Conservation (phyloP, 495 filamentous ascomycete species). For the Trichodelitschia bisporula region DNA sequence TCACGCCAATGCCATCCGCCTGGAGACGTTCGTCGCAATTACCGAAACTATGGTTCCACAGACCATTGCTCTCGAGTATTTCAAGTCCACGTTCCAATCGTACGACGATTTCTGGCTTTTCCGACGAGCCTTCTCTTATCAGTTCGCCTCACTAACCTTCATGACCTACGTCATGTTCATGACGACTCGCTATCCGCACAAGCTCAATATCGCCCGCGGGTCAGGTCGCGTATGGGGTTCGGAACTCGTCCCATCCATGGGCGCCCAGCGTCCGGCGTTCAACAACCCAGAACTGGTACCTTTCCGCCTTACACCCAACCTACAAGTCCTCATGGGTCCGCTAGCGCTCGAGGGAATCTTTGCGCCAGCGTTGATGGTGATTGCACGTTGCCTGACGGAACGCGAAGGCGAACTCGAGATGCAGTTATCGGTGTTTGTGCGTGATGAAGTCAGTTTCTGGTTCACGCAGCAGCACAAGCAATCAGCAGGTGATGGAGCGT, state of each 20-base stretch:
- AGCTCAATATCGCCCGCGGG: conserved; percentile 70
- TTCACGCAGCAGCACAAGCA: conserved; percentile 57
- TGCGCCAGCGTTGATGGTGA: conserved; percentile 75
- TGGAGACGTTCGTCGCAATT: conserved; percentile 77
- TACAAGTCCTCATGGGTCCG: conserved; percentile 87
- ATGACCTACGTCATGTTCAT: conserved; percentile 98
- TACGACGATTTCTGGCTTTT: conserved; percentile 95
- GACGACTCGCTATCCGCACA: conserved; percentile 79
- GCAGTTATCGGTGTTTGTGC: conserved; percentile 76
- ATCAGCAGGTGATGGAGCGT: conserved; percentile 36
- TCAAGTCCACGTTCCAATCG: conserved; percentile 67
- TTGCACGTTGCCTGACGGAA: conserved; percentile 86
- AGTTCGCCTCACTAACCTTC: conserved; percentile 87
- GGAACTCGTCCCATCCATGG: conserved; percentile 71
- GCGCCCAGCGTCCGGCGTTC: conserved; percentile 59
- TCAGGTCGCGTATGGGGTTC: conserved; percentile 92
- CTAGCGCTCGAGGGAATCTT: conserved; percentile 90
- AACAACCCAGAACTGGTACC: conserved; percentile 83
- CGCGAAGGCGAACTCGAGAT: conserved; percentile 71
- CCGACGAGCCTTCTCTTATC: conserved; percentile 85
- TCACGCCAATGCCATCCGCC: conserved; percentile 20
- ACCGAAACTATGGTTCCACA: conserved; percentile 75
- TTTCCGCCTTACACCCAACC: conserved; percentile 89
- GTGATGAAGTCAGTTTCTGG: conserved; percentile 97
- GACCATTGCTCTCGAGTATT: conserved; percentile 64